Evolutionary conservation across 2,329 filamentous ascomycete genomes (phyloP).

Genomic region (Keithomyces neogunnii): DNA sequence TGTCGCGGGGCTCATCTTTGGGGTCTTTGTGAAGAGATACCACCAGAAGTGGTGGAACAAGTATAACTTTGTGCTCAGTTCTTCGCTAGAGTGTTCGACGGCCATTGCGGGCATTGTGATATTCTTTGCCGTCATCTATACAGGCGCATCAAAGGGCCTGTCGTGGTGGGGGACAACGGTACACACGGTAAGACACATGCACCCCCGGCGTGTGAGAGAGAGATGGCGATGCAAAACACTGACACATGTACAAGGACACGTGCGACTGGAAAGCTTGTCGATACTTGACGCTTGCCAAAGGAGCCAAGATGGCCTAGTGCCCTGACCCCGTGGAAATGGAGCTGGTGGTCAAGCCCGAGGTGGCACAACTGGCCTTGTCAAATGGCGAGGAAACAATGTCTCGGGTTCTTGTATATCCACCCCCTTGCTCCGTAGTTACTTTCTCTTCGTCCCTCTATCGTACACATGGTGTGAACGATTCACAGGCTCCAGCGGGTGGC

Average conservation of each 20-base stretch:
- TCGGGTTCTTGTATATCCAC: no score
- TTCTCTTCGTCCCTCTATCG: no score
- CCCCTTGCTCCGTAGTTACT: no score
- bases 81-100: constrained; percentile 22
- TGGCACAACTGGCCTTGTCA: no score
- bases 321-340: no score
- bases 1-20: constrained; percentile 21
- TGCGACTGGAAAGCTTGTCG: neutral
- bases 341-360: no score
- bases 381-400: no score
- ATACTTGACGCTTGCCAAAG: neutral
- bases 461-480: no score
- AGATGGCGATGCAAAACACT: no score
- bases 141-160: constrained; percentile 13
- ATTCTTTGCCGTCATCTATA: constrained; percentile 25
- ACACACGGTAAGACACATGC: neutral
- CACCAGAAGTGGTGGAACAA: constrained; percentile 19
- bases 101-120: constrained; percentile 24
- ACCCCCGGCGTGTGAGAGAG: no score
- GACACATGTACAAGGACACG: neutral
- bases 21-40: constrained; percentile 16
- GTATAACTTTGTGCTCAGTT: constrained; percentile 24
- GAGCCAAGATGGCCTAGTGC: neutral
- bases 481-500: no score
- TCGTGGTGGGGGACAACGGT: constrained; percentile 21